Evolutionary conservation across 495 filamentous ascomycete species (phyloP), one percentile per base, ranked within the genome.

Genomic region (Talaromyces wortmannii): DNA sequence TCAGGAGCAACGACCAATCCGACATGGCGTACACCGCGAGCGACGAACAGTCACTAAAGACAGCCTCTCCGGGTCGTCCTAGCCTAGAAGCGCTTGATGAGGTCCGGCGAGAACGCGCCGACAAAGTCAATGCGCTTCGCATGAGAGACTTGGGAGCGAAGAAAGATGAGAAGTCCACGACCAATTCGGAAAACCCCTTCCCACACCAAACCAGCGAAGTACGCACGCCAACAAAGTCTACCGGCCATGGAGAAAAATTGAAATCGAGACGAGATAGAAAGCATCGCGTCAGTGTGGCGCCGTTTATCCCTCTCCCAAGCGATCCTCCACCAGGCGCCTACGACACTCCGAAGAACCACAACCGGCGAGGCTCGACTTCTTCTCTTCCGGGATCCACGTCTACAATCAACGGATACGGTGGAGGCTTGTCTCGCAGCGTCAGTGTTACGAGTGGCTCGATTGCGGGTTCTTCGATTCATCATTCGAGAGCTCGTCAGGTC

Each of bases 81-180:
- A 45, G 52, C 8, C 52, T 42, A 45, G 52, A 53, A 53, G 43
- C 52, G 8, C 45, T 48, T 30, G 58, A 57, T 8, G 57, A 55
- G 40, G 43, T 31, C 5, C 61, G 59, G 0, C 49, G 55, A 17
- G 62, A 50, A 23, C 63, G 66, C 13, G 60, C 59, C 16, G 61
- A 63, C 16, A 59, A 63, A 13, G 64, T 69, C 16, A 62, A 57
- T 53, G 64, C 63, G 4, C 29, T 65, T 36, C 61, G 58, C 16
- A 57, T 63, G 57, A 63, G 56, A 48, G 64, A 67, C 33, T 48
- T 67, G 17, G 53, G 36, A 12, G 29, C 52, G 8, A 55, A 30
- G 36, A 45, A 55, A 33, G 42, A 55, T 5, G 8, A 40, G 13
- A 40, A 40, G 36, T 5, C 2, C 13, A 5, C 36, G 13, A 13